phyloP scores from a whole-genome alignment of 768 basidiomycete species.

The Lenzites betulinus region DNA sequence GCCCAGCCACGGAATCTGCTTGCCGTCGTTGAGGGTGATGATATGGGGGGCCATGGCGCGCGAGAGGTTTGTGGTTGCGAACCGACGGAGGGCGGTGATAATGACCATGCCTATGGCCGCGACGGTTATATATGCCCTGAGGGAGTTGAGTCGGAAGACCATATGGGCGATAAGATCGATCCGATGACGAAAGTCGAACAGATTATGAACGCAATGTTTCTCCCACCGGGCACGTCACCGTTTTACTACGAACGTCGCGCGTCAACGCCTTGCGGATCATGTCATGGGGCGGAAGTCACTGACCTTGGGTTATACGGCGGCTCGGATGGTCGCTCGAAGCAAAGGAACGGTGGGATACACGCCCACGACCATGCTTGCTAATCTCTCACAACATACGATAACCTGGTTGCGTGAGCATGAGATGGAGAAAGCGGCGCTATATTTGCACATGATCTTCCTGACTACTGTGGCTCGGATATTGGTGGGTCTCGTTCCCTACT shows the following conservation, averaged over 20 bases:
- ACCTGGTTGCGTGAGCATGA: background rate
- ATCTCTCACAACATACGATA: background rate
- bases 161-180: conserved; percentile 13
- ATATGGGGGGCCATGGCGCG: conserved; percentile 29
- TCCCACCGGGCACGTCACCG: background rate
- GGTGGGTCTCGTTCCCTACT: background rate
- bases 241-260: too few species aligned
- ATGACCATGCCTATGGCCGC: conserved; percentile 16
- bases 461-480: too few species aligned
- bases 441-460: background rate
- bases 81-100: conserved; percentile 14
- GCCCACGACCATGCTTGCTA: background rate
- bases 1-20: conserved; percentile 38
- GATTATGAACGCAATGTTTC: background rate
- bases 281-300: background rate
- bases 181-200: conserved; percentile 6
- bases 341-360: background rate
- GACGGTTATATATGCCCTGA: conserved; percentile 21
- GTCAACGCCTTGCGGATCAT: background rate
- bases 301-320: background rate
- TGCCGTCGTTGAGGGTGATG: conserved; percentile 40
- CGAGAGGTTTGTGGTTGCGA: background rate
- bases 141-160: conserved; percentile 11
- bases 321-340: background rate
- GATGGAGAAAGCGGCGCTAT: background rate